Base-by-base conservation (phyloP, 257 asterid species). In the Marsdenia floribunda region DNA sequence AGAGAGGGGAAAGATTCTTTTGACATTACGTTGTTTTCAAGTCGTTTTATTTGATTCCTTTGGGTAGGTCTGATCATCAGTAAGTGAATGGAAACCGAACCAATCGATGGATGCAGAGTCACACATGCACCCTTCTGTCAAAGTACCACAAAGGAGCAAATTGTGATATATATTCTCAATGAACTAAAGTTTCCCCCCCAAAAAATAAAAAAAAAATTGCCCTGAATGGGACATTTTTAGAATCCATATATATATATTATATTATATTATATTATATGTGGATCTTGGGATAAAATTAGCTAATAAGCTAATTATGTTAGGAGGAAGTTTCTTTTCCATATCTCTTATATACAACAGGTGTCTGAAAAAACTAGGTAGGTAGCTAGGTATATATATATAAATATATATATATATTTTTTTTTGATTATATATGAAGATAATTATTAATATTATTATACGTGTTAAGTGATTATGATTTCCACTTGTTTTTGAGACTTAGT, bases 61-160 rank as follows among this genome's bases (percentile, higher is more conserved):
- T 81, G 74, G 77, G 77, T 74, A 68, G 76, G 77, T 78, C 70
- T 44, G 49, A 38, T 64, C 73, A 29, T 29, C 1, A 1, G 33
- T 29, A 29, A 71, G 63, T 26, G 57, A 73, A 72, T n/a, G 75
- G 76, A n/a, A n/a, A n/a, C n/a, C n/a, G 76, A 66, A 63, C 82
- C 81, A 75, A 79, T 78, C 60, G 86, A 75, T 74, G 55, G 68
- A 70, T 80, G 77, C 82, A 83, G 78, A 78, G 83, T 75, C 84
- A 81, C 81, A 68, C 6, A 29, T 1, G n/a, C n/a, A n/a, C 33
- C 75, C 44, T 38, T 57, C 58, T 80, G 78, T 75, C 80, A 24
- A 74, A 75, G 75, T 77, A 78, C 73, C 74, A 77, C 42, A 72
- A 77, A 74, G 77, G 75, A 73, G 69, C 71, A 38, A 74, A 42